These are phyloP conservation scores for Infundibulicybe gibba DNA, from an alignment of 768 basidiomycete genomes.

Conservation along the genomic window DNA sequence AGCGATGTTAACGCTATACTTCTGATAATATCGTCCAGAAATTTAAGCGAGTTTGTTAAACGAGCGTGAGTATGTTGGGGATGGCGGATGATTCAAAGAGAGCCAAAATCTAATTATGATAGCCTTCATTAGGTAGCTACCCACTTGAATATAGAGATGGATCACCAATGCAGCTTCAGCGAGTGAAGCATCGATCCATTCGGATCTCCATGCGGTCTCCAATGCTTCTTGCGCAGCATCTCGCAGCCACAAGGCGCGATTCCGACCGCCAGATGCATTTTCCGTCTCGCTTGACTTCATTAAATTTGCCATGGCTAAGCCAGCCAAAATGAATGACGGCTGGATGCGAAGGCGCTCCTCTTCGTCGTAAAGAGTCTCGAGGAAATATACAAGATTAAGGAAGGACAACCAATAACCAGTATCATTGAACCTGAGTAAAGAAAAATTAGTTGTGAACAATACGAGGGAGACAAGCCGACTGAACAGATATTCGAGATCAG, in stretches of 20 bases:
- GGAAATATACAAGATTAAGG: slow-evolving; percentile 54
- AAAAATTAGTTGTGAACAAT: background rate
- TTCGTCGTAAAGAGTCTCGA: slow-evolving; percentile 46
- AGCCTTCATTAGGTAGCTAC: background rate
- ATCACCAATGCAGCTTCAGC: slow-evolving; percentile 71
- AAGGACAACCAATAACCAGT: slow-evolving; percentile 69
- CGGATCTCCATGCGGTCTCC: slow-evolving; percentile 43
- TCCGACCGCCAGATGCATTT: slow-evolving; percentile 47
- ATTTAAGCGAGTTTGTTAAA: slow-evolving; percentile 46
- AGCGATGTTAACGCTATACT: slow-evolving; percentile 48
- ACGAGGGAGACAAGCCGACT: slow-evolving; percentile 10
- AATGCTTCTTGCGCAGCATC: slow-evolving; percentile 54
- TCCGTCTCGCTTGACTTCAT: slow-evolving; percentile 73
- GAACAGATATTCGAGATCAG: slow-evolving; percentile 52
- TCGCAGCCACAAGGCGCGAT: slow-evolving; percentile 53
- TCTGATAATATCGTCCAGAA: slow-evolving; percentile 65
- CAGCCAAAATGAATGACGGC: slow-evolving; percentile 66
- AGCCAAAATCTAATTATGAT: slow-evolving; percentile 54
- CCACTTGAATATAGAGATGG: background rate
- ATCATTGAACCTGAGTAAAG: slow-evolving; percentile 53
- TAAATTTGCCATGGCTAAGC: slow-evolving; percentile 66
- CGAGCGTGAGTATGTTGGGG: slow-evolving; percentile 58
- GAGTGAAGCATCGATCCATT: slow-evolving; percentile 57
- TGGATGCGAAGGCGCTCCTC: slow-evolving; percentile 57
- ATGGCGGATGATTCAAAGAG: slow-evolving; percentile 77